Base-by-base conservation (phyloP, 495 filamentous ascomycete genomes). In the Parachaetomium inaequale region DNA sequence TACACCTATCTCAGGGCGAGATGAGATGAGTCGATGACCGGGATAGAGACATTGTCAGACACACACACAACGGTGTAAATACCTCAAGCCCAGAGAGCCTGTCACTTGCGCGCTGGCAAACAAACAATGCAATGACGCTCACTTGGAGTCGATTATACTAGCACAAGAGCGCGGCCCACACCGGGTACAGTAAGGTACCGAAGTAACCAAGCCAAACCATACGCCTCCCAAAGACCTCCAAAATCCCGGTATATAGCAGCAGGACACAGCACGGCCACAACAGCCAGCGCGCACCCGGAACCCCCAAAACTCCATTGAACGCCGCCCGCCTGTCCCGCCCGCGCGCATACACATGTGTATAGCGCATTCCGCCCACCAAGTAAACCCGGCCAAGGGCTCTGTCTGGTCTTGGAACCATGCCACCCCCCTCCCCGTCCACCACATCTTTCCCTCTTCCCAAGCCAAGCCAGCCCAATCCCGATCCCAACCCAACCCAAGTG, bases 201-300 rank as follows among this genome's bases (percentile, higher is more conserved):
- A n/a, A n/a, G n/a, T n/a, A 51, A 50, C 46, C 57, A 59, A 59
- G 10, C 47, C 34, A 59, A n/a, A 59, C 46, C 32, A 29, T 1
- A 38, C 45, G 23, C 42, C 29, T 49, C 34, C 29, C 32, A 21
- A 7, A 38, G 19, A 38, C 54, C 25, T 29, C 46, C 29, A 26
- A 38, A 40, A 28, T 40, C 15, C 31, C 31, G 29, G 21, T 59
- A 59, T 50, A 59, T 51, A 49, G 7, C 43, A 49, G 32, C n/a
- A 34, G n/a, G 14, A 47, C 7, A 25, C 21, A 19, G 15, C 55
- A 21, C 42, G n/a, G 14, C 36, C 52, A 42, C n/a, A 17, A 58
- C 42, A 46, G 31, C 28, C 21, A 15, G 29, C n/a, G 8, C 42
- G 32, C 5, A 26, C 21, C 32, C 25, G 42, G 19, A 36, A 51